phyloP scores from a whole-genome alignment of 106 monocot species.

The Dioscorea dumetorum region DNA sequence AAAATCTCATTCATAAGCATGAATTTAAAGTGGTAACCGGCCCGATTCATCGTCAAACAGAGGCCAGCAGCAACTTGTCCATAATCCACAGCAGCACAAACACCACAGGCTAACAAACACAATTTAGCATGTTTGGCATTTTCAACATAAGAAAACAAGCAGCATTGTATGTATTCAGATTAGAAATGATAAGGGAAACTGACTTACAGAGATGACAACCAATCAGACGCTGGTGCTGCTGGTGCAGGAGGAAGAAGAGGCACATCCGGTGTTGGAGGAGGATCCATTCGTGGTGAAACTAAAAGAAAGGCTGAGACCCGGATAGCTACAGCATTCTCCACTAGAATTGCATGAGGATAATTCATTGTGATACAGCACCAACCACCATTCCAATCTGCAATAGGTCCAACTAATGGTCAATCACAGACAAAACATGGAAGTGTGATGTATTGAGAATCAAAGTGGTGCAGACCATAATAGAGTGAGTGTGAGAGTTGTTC shows the following conservation, averaged over 20 bases:
- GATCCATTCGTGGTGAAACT: neutral
- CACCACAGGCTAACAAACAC: slow-evolving; percentile 12
- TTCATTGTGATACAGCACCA: neutral
- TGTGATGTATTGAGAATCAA: neutral
- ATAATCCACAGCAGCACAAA: slow-evolving; percentile 24
- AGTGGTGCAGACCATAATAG: neutral
- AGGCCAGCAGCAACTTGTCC: slow-evolving; percentile 14
- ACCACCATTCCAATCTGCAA: neutral
- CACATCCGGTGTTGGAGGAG: neutral
- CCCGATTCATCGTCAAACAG: slow-evolving; percentile 12
- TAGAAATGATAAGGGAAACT: neutral
- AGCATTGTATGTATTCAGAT: neutral
- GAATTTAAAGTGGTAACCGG: neutral
- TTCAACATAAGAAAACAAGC: neutral
- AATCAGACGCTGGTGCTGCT: neutral
- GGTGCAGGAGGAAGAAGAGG: slow-evolving; percentile 1
- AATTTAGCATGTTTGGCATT: neutral
- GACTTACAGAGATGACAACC: neutral
- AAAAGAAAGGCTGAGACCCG: neutral
- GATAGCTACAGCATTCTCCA: neutral
- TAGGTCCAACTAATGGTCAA: neutral
- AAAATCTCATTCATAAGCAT: neutral
- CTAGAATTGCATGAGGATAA: neutral
- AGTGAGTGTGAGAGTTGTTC: neutral
- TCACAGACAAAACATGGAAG: neutral